Conservation (phyloP, 2,329 filamentous ascomycete species). For the Cercospora canescens region DNA sequence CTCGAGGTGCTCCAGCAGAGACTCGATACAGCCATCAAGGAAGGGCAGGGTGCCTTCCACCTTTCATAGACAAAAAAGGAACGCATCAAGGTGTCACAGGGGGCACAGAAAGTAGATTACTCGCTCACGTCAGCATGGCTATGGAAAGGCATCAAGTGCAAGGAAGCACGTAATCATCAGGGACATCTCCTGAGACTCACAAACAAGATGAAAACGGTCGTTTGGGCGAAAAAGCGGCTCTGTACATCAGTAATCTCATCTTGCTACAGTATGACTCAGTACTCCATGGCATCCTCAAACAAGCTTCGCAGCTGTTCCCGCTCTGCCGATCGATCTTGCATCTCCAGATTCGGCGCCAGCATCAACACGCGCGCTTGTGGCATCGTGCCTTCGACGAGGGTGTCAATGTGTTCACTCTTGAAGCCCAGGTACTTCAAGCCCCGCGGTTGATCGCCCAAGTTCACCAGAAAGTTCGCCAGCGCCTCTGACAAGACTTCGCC, state of each 20-base stretch:
- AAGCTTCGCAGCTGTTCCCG: conserved; percentile 49
- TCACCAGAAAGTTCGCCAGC: conserved; percentile 74
- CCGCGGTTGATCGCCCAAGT: conserved; percentile 84
- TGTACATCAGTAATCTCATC: not conserved
- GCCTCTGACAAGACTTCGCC: conserved; percentile 87
- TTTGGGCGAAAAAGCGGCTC: not conserved
- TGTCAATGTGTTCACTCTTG: conserved; percentile 70
- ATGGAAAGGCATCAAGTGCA: not conserved
- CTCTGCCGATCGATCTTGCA: conserved; percentile 47
- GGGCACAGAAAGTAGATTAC: not conserved
- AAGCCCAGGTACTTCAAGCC: conserved; percentile 87
- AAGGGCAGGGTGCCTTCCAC: conserved; percentile 97
- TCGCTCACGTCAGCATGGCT: conserved; percentile 7
- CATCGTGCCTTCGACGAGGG: conserved; percentile 88
- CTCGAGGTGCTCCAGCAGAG: conserved; percentile 75
- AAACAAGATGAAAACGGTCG: conserved; percentile 5
- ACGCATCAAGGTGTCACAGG: not conserved
- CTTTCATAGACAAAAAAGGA: conserved; percentile 47
- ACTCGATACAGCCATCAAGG: conserved; percentile 81
- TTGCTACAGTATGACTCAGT: conserved; percentile 26
- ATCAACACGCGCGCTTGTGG: conserved; percentile 89
- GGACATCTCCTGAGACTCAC: conserved; percentile 3
- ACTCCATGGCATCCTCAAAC: conserved; percentile 51
- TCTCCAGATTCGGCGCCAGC: conserved; percentile 76
- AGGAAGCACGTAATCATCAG: conserved; percentile 5